Conservation (phyloP, 768 basidiomycete species). For the Trametes elegans region DNA sequence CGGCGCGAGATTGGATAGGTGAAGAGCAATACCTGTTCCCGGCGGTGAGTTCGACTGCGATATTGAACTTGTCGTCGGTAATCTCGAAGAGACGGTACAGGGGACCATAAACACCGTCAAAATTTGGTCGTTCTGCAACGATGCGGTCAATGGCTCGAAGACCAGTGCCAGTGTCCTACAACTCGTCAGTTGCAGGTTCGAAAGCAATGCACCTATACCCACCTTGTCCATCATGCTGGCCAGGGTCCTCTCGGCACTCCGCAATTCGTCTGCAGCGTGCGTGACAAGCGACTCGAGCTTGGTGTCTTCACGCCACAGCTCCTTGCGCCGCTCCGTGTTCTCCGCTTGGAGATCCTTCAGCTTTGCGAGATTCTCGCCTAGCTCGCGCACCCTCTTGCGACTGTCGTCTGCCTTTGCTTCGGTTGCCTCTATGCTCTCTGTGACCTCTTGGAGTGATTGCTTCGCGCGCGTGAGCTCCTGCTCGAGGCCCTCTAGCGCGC, state of each 20-base stretch:
- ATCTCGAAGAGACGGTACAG: conserved; percentile 93
- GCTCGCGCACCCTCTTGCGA: conserved; percentile 49
- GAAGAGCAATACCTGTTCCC: conserved; percentile 80
- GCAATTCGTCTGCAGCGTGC: conserved; percentile 78
- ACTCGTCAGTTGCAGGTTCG: background rate
- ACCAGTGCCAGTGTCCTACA: conserved; percentile 86
- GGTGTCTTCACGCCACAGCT: conserved; percentile 92
- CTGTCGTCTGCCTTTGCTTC: conserved; percentile 65
- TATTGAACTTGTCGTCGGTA: conserved; percentile 84
- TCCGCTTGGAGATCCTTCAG: conserved; percentile 70
- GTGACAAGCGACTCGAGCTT: conserved; percentile 77
- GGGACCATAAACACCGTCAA: conserved; percentile 90
- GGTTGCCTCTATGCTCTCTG: conserved; percentile 54
- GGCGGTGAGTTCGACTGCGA: conserved; percentile 90
- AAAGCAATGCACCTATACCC: background rate
- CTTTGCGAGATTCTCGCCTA: conserved; percentile 55
- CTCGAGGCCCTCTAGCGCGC: conserved; percentile 53
- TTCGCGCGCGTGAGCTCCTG: conserved; percentile 48
- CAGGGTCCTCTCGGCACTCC: conserved; percentile 73
- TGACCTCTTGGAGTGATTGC: conserved; percentile 52
- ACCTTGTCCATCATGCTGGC: conserved; percentile 97
- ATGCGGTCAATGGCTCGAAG: conserved; percentile 85
- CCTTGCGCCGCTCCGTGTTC: conserved; percentile 80
- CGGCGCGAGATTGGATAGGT: background rate
- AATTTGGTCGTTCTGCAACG: conserved; percentile 58